These are phyloP conservation scores for Suhomyces pyralidae DNA, from an alignment of 805 yeast genomes.

Conservation along the genomic window DNA sequence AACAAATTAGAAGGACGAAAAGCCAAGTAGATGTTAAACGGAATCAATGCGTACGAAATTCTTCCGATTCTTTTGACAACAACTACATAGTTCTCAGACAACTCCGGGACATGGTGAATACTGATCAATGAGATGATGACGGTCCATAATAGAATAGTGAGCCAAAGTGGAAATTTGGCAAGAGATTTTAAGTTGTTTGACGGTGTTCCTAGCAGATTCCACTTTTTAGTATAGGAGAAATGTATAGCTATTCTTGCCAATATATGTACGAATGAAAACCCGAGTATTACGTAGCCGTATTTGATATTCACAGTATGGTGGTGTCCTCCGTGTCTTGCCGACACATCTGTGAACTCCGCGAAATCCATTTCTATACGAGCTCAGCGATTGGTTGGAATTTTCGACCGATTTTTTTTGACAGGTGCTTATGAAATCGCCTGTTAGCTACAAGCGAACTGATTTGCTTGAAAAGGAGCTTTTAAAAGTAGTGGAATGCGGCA, in stretches of 20 bases:
- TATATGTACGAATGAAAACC: conserved; percentile 41
- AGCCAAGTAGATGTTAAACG: conserved; percentile 54
- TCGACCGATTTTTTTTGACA: not conserved
- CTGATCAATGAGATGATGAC: conserved; percentile 25
- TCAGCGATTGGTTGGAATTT: not conserved
- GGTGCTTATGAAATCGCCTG: not conserved
- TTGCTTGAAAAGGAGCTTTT: not conserved
- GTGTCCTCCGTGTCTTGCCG: conserved; percentile 44
- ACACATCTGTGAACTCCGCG: not conserved
- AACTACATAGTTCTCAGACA: conserved; percentile 29
- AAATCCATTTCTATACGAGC: not conserved
- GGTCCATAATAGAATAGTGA: conserved; percentile 35
- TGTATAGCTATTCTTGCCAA: conserved; percentile 31
- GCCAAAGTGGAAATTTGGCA: conserved; percentile 26
- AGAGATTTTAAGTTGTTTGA: not conserved
- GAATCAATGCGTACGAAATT: conserved; percentile 54
- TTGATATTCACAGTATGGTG: conserved; percentile 56
- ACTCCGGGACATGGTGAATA: conserved; percentile 31
- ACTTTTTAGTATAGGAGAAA: conserved; percentile 27
- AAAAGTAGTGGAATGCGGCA: not conserved
- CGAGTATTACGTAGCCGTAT: conserved; percentile 55
- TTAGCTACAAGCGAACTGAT: not conserved
- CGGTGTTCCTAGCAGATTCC: conserved; percentile 35
- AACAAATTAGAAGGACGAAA: conserved; percentile 47
- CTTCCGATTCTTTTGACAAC: conserved; percentile 62